These are phyloP conservation scores for Coemansia reversa DNA, from an alignment of 192 early-diverging fungal genomes.

Conservation along the genomic window DNA sequence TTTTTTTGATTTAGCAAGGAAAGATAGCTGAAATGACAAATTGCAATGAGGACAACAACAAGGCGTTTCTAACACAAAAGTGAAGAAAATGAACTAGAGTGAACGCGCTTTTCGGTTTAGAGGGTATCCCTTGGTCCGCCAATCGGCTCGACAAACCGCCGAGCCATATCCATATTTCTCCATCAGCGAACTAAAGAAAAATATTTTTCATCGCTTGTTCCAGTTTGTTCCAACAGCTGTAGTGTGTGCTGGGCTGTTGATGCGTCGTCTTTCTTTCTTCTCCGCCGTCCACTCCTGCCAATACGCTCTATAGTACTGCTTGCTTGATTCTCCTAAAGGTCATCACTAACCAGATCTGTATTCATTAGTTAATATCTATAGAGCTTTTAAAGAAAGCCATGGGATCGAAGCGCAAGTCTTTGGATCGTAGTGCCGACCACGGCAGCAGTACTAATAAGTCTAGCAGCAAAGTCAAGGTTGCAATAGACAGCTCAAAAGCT, in stretches of 20 bases:
- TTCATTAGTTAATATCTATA: not conserved
- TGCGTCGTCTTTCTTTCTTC: not conserved
- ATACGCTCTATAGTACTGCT: not conserved
- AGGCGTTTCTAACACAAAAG: constrained; percentile 5
- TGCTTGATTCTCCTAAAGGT: not conserved
- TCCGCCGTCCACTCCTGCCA: not conserved
- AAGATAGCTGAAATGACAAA: not conserved
- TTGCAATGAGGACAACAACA: not conserved
- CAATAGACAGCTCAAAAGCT: constrained; percentile 41
- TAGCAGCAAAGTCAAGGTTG: constrained; percentile 18
- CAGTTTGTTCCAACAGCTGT: not conserved
- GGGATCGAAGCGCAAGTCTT: constrained; percentile 44
- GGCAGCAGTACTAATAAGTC: not conserved
- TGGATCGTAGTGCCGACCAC: not conserved
- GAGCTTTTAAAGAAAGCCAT: constrained; percentile 10
- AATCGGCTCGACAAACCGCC: not conserved
- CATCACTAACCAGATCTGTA: not conserved
- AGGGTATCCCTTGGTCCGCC: not conserved
- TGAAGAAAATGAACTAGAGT: not conserved
- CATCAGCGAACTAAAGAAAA: not conserved
- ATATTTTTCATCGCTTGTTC: not conserved
- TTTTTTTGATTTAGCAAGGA: not conserved
- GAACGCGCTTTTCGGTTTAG: not conserved
- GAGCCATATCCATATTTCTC: not conserved
- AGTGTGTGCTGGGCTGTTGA: not conserved